Evolutionary conservation across 305 asterid species (phyloP).

Genomic region (Andrographis paniculata): DNA sequence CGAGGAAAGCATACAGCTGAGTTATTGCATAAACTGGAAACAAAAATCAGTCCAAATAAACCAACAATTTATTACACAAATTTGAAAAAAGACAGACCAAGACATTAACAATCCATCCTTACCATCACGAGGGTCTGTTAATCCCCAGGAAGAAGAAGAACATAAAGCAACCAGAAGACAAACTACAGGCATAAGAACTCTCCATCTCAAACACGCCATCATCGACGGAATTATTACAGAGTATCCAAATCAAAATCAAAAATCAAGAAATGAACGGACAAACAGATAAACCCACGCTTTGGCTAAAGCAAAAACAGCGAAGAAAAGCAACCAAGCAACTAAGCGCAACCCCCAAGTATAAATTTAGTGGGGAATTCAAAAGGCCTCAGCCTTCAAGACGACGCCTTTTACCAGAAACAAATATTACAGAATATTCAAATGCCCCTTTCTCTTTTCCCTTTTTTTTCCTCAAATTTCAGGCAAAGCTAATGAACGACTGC

Average conservation of each 20-base stretch:
- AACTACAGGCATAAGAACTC: constrained; percentile 27
- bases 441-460: no score
- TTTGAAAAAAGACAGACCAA: not conserved
- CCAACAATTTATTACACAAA: constrained; percentile 2
- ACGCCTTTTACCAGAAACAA: constrained; percentile 26
- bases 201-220: constrained; percentile 41
- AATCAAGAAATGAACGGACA: not conserved
- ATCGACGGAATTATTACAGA: no score
- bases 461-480: not conserved
- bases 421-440: constrained; percentile 7
- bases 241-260: not conserved
- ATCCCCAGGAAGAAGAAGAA: constrained; percentile 36
- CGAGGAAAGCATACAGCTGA: constrained; percentile 60
- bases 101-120: constrained; percentile 4
- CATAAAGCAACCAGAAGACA: constrained; percentile 26
- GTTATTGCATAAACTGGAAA: constrained; percentile 80
- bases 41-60: constrained; percentile 13
- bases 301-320: constrained; percentile 34
- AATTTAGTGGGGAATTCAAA: constrained; percentile 28
- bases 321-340: no score
- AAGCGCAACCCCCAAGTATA: constrained; percentile 35
- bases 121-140: constrained; percentile 88
- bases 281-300: constrained; percentile 2
- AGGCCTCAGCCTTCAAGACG: constrained; percentile 27
- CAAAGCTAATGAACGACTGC: not conserved